phyloP scores from a whole-genome alignment of 2,329 filamentous ascomycete genomes.

The Gaeumannomyces sp. region DNA sequence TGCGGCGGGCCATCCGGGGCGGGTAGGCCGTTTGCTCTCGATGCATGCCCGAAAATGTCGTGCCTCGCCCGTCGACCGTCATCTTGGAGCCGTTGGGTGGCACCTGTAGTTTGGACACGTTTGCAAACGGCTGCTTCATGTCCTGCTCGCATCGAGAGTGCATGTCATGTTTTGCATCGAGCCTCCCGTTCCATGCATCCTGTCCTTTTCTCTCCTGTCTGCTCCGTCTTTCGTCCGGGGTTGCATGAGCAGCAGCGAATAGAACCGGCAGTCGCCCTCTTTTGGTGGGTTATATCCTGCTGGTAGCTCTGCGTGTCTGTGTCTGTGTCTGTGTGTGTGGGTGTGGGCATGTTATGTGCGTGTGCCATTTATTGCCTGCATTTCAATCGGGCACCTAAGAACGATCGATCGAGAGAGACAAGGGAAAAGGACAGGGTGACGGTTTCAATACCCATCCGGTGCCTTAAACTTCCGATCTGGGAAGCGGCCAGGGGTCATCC shows the following conservation, averaged over 20 bases:
- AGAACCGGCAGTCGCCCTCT: not conserved
- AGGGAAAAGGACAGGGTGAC: slow-evolving; percentile 1
- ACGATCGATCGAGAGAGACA: not conserved
- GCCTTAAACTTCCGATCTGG: not conserved
- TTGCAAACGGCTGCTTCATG: not conserved
- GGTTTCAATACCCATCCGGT: not conserved
- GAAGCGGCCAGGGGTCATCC: not conserved
- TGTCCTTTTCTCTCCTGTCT: not conserved
- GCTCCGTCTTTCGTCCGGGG: not conserved
- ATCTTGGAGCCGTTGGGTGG: not conserved
- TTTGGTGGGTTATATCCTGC: not conserved
- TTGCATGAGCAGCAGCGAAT: not conserved
- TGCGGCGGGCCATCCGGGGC: not conserved
- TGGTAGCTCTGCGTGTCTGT: not conserved
- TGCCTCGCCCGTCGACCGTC: not conserved
- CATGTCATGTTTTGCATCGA: not conserved
- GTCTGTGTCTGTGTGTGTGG: no score
- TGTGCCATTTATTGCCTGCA: not conserved
- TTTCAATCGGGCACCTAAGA: not conserved
- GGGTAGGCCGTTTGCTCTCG: not conserved
- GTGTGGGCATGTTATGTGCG: no score
- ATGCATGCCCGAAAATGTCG: not conserved
- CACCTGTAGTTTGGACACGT: not conserved
- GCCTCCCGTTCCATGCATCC: not conserved
- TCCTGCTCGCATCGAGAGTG: not conserved